A percentile compares a stretch with the other conserved stretches of the same genome.
These are phyloP conservation scores for Mucor plumbeus DNA, from an alignment of 371 early-diverging fungal species.

Conservation along the genomic window DNA sequence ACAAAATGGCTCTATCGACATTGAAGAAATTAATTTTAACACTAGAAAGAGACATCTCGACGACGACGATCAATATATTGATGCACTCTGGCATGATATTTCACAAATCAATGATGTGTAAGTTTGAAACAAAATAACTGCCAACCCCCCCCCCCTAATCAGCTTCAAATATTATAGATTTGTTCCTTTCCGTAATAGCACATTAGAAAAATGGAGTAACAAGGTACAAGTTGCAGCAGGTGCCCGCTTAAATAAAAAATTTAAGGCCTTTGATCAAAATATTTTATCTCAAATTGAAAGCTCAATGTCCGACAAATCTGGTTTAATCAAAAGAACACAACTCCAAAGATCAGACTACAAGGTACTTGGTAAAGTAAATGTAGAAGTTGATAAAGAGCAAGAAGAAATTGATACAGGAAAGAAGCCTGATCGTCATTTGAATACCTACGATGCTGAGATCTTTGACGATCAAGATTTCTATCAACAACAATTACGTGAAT, in stretches of 20 bases:
- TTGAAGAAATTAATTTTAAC: conserved; percentile 30
- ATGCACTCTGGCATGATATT: conserved; percentile 67
- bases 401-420: conserved; percentile 30
- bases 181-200: conserved; percentile 77
- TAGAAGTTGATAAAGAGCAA: conserved; percentile 13
- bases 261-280: conserved; percentile 93
- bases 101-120: conserved; percentile 62
- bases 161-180: conserved; percentile 42
- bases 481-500: conserved; percentile 87
- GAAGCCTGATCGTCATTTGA: conserved; percentile 66
- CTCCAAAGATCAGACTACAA: conserved; percentile 75
- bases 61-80: conserved; percentile 62
- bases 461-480: conserved; percentile 97
- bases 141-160: too few relatives aligned
- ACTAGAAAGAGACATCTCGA: conserved; percentile 54
- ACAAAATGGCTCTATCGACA: conserved; percentile 44
- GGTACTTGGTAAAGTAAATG: conserved; percentile 57
- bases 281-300: conserved; percentile 81
- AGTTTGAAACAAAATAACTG: neutral
- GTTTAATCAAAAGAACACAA: conserved; percentile 86
- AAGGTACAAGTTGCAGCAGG: conserved; percentile 84
- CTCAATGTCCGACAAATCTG: conserved; percentile 72
- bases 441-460: conserved; percentile 81
- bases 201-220: conserved; percentile 93
- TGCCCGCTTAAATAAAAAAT: conserved; percentile 78